Base-by-base conservation (phyloP, 306 rosid species). In the Fragaria vesca region DNA sequence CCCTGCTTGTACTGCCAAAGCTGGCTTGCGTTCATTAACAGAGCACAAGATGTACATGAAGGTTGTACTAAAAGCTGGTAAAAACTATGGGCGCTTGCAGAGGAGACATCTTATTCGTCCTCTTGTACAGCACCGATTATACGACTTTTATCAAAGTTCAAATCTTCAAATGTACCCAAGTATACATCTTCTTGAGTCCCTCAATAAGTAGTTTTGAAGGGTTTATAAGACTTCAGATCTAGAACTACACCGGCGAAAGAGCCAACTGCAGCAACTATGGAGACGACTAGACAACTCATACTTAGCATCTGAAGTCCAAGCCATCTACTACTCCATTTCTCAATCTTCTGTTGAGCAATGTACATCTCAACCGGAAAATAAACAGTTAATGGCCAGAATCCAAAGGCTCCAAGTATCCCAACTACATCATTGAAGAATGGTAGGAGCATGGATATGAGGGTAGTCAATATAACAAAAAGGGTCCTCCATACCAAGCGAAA, bases 371-470 rank as follows among this genome's bases (percentile, higher is more conserved):
- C 81, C 20, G 97, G 97, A 43, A 89, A 91, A 65, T 80, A 91
- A 48, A 91, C 91, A 1, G 94, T 86, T 20, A 91, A 78, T 5
- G 94, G 94, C 97, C 97, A 90, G 87, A 91, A 91, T 47, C 93
- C 94, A 34, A 90, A 88, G 69, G 97, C 93, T 50, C 97, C 97
- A 45, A 91, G 90, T 28, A 91, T 61, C 72, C 97, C 97, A 66
- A 91, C 94, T 7, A 91, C 87, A 62, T 91, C 94, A 18, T 91
- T 88, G 97, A 91, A 91, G 83, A 89, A 92, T 26, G 97, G 97
- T 81, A 90, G 5, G 57, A 92, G 78, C 95, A 92, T 87, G 52
- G 97, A 88, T 50, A 83, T 80, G 58, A 88, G 46, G 57, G 97
- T 92, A 3, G 97, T 92, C 71, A 76, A 9, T 7, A 89, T 2